Base-by-base conservation (phyloP, 345 rosid species). In the Arabis alpina region DNA sequence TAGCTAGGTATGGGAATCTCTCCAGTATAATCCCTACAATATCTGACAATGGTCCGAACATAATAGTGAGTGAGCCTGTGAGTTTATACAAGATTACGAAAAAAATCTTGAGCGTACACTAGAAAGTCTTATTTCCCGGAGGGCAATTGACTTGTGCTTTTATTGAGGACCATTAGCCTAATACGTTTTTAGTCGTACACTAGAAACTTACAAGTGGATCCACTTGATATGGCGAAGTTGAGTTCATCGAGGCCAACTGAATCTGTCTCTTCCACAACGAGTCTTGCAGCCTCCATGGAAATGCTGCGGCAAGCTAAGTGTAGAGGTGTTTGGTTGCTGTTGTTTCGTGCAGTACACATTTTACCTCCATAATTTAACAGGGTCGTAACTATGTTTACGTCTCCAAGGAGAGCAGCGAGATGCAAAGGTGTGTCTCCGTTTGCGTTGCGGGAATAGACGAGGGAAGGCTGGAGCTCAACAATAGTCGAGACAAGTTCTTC, bases 391-490 rank as follows among this genome's bases (percentile, higher is more conserved):
- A 77, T 81, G 39, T 77, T 79, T 0, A 39, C 73, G 51, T 71
- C 81, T 54, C 76, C 77, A 37, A 75, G 45, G 10, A 83, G 5
- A 2, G 87, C 85, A 3, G 86, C 86, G 47, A 78, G 82, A 24
- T 83, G 84, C 64, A 86, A 50, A 2, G 86, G 85, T 1, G 85
- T 86, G 80, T 83, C 81, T 79, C 64, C 0, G 37, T 32, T 60
- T 51, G 56, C 70, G 54, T 86, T 83, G 61, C 72, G 77, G 34
- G 71, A 73, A 2, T 3, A 2, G 34, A 70, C 55, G 67, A 80
- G 67, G 23, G 75, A 82, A 48, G 87, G 86, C 47, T 74, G 47
- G 72, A 73, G n/a, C 80, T 70, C 76, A 63, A 83, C 30, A 9
- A 83, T 76, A 79, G 80, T 80, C 4, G 73, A 30, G n/a, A 68